Evolutionary conservation across 176 grass and related monocot species (phyloP).

Genomic region (Chrysopogon serrulatus): DNA sequence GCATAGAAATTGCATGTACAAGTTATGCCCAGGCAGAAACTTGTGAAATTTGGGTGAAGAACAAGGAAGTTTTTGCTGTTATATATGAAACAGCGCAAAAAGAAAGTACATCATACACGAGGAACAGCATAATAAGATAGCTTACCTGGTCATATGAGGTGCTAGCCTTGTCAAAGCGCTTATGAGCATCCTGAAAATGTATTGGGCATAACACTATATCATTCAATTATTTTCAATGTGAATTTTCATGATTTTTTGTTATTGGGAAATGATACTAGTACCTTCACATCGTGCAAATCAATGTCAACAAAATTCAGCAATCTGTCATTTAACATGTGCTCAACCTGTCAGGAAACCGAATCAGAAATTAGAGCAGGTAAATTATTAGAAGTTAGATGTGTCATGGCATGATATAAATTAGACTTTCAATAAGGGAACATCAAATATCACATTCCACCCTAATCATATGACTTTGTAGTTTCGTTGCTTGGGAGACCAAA

Average conservation of each 20-base stretch:
- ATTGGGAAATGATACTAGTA: conserved; percentile 30
- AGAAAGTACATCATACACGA: neutral
- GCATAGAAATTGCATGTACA: neutral
- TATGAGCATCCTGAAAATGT: conserved; percentile 68
- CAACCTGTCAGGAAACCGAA: conserved; percentile 53
- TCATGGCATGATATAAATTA: conserved; percentile 11
- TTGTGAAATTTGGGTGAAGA: neutral
- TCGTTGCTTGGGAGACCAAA: neutral
- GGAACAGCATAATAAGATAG: neutral
- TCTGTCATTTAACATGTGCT: conserved; percentile 94
- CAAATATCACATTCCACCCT: neutral
- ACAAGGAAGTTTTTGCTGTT: neutral
- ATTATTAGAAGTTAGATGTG: neutral
- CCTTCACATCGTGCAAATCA: conserved; percentile 97
- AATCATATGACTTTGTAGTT: conserved; percentile 6
- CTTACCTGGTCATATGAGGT: conserved; percentile 85
- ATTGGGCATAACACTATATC: conserved; percentile 23
- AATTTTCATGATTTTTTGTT: conserved; percentile 3
- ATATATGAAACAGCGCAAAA: neutral
- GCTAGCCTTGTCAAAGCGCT: conserved; percentile 93
- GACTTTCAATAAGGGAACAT: neutral
- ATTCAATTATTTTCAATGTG: conserved; percentile 11
- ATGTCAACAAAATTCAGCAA: conserved; percentile 87
- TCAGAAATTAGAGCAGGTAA: conserved; percentile 19
- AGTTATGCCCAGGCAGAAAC: neutral